Percentiles rank a stretch among this genome's conserved stretches.
Conservation (phyloP, 2,329 filamentous ascomycete species). For the Penicillium sp. region DNA sequence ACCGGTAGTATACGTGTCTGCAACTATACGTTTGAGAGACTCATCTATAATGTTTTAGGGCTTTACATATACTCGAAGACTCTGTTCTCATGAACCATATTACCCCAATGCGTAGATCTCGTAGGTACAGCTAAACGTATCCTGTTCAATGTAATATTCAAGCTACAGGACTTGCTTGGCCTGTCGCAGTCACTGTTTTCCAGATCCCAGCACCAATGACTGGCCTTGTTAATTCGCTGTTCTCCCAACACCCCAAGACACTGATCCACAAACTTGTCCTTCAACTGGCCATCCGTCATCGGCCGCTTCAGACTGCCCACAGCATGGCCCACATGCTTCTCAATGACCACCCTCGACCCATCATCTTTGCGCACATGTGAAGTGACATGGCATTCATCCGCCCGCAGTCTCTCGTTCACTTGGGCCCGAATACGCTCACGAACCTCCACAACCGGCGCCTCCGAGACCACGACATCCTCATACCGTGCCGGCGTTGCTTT, state of each 20-base stretch:
- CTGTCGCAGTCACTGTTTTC: slow-evolving; percentile 24
- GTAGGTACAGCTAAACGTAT: too few relatives aligned
- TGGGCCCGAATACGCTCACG: slow-evolving; percentile 49
- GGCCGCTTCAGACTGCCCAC: slow-evolving; percentile 52
- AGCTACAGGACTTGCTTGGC: slow-evolving; percentile 6
- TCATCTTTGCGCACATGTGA: slow-evolving; percentile 36
- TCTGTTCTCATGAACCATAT: too few relatives aligned
- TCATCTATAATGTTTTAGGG: too few relatives aligned
- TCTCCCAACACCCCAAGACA: slow-evolving; percentile 43
- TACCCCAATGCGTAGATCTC: too few relatives aligned
- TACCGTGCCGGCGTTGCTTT: slow-evolving; percentile 54
- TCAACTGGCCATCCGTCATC: slow-evolving; percentile 47
- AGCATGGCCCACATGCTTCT: slow-evolving; percentile 51
- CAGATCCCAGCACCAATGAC: slow-evolving; percentile 33
- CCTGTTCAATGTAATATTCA: too few relatives aligned
- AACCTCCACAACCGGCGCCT: slow-evolving; percentile 41
- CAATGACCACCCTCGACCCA: slow-evolving; percentile 32
- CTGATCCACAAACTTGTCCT: slow-evolving; percentile 53
- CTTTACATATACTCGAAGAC: too few relatives aligned
- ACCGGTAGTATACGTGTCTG: slow-evolving; percentile 29
- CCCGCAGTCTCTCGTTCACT: slow-evolving; percentile 39
- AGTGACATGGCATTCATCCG: slow-evolving; percentile 45
- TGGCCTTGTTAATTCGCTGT: slow-evolving; percentile 35
- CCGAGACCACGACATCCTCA: slow-evolving; percentile 48
- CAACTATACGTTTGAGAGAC: slow-evolving; percentile 22